Evolutionary conservation across 441 rosid genomes (phyloP).

Genomic region (Kokia cookei): DNA sequence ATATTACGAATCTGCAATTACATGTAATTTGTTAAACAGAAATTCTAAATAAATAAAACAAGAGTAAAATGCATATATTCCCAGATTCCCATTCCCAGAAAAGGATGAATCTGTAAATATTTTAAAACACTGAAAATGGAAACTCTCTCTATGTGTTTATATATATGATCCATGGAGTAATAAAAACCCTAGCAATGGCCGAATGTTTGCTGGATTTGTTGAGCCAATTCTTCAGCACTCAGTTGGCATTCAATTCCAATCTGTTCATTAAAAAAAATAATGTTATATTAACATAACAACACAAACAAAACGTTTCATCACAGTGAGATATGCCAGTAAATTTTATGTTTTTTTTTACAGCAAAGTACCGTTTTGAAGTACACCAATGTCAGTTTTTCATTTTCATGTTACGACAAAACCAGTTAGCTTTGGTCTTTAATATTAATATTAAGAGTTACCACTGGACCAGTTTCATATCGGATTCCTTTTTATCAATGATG

Average conservation of each 20-base stretch:
- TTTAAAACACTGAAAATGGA: too few species aligned
- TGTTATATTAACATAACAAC: background rate
- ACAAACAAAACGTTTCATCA: too few species aligned
- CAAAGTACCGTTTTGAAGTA: background rate
- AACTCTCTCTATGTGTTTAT: too few species aligned
- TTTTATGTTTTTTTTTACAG: background rate
- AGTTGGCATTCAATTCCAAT: constrained; percentile 96
- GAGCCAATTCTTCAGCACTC: constrained; percentile 92
- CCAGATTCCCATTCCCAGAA: background rate
- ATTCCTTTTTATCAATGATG: background rate
- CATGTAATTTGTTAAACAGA: background rate
- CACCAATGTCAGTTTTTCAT: background rate
- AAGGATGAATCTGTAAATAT: too few species aligned
- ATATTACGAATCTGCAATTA: background rate
- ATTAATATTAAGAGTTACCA: background rate
- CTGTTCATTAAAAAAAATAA: constrained; percentile 25
- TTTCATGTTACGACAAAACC: background rate
- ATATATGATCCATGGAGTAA: background rate
- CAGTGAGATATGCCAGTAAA: background rate
- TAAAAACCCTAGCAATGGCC: constrained; percentile 15
- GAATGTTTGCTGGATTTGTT: constrained; percentile 86
- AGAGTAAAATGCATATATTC: background rate
- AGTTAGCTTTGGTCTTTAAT: background rate
- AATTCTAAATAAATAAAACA: background rate
- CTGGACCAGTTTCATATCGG: background rate